phyloP scores from a whole-genome alignment of 768 basidiomycete genomes.

The Termitomyces eurrhizus region DNA sequence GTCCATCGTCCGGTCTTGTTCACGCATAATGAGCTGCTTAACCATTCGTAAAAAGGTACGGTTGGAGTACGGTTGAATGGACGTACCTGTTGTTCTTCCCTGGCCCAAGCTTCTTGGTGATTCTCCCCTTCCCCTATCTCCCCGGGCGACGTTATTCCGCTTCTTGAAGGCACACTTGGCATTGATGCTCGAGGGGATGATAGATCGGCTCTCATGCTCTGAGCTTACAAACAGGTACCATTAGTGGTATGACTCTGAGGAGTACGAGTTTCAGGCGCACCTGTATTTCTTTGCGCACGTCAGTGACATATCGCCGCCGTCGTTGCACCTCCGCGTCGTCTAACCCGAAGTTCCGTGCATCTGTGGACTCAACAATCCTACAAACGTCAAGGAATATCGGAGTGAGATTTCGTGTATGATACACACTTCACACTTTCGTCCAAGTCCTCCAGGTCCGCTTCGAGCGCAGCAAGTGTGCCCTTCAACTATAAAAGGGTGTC shows the following conservation, averaged over 20 bases:
- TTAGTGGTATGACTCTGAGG: constrained; percentile 19
- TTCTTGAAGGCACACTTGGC: constrained; percentile 22
- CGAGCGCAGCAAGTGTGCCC: constrained; percentile 70
- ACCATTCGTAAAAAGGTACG: background rate
- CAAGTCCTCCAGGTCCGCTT: constrained; percentile 89
- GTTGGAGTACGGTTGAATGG: background rate
- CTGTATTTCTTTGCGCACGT: constrained; percentile 73
- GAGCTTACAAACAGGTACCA: constrained; percentile 36
- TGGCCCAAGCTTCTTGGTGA: constrained; percentile 76
- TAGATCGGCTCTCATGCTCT: constrained; percentile 76
- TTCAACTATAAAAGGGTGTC: constrained; percentile 48
- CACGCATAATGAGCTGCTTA: constrained; percentile 72
- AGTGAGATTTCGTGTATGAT: background rate
- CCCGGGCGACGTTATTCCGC: constrained; percentile 31
- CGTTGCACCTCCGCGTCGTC: constrained; percentile 72
- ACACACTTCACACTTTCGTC: constrained; percentile 88
- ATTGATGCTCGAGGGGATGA: constrained; percentile 20
- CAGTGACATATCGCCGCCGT: constrained; percentile 71
- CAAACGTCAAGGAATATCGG: background rate
- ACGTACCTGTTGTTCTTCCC: constrained; percentile 81
- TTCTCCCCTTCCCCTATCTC: constrained; percentile 40
- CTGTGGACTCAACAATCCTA: constrained; percentile 85
- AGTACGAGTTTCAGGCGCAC: constrained; percentile 38
- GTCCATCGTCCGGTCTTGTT: constrained; percentile 88
- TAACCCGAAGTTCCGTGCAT: constrained; percentile 81